phyloP scores from a whole-genome alignment of 164 flowering plant genomes.

The Cinnamomum chago region DNA sequence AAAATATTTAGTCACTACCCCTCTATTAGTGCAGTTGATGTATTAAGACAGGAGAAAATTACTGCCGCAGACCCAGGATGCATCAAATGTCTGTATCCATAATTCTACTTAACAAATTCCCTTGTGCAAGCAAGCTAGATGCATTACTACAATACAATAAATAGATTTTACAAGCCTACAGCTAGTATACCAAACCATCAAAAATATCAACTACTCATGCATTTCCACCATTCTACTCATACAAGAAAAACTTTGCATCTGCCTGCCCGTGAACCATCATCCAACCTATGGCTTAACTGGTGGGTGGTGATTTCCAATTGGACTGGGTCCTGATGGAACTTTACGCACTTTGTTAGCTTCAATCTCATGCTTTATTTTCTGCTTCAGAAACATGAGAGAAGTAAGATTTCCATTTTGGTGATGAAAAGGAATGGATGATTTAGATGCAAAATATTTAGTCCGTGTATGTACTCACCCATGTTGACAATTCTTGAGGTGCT shows the following conservation, averaged over 20 bases:
- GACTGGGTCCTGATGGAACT: slow-evolving; percentile 56
- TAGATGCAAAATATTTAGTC: background rate
- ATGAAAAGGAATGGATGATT: background rate
- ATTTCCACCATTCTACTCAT: background rate
- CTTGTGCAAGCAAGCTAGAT: background rate
- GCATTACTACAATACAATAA: too few species aligned
- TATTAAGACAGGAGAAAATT: background rate
- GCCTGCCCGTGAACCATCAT: background rate
- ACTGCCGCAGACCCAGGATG: background rate
- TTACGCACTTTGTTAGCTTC: slow-evolving; percentile 27
- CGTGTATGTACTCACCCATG: slow-evolving; percentile 26
- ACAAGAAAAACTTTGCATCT: background rate
- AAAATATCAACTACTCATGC: background rate
- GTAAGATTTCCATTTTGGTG: background rate
- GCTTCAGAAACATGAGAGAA: slow-evolving; percentile 12
- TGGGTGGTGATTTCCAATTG: slow-evolving; percentile 51
- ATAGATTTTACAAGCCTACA: too few species aligned
- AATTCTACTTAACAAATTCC: too few species aligned
- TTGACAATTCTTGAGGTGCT: slow-evolving; percentile 3
- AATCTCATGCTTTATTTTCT: slow-evolving; percentile 28
- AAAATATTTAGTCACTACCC: background rate
- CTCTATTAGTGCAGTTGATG: background rate
- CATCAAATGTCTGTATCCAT: background rate
- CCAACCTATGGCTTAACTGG: slow-evolving; percentile 30
- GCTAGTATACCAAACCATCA: background rate